A percentile compares a stretch with the other conserved stretches of the same genome.
Conservation (phyloP, 2,329 filamentous ascomycete species). For the Periconia macrospinosa region DNA sequence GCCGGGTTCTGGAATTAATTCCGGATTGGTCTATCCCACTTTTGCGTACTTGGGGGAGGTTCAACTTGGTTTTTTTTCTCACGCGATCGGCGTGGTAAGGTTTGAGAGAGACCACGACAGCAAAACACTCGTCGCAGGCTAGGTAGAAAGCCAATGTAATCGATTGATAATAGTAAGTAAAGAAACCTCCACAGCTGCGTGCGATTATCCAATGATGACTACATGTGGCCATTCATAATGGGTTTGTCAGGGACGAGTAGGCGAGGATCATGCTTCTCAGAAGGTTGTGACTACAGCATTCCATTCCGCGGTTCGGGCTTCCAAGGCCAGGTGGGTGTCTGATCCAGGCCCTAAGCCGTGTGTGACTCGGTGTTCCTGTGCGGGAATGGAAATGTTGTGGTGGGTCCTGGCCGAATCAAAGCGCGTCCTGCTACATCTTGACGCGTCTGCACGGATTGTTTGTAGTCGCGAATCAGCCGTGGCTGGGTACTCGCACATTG, state of each 20-base stretch:
- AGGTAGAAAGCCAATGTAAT: neutral
- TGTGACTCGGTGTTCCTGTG: conserved; percentile 25
- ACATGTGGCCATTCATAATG: neutral
- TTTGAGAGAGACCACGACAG: neutral
- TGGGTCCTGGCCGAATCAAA: conserved; percentile 31
- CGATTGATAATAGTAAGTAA: neutral
- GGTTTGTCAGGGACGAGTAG: neutral
- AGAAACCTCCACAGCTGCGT: neutral
- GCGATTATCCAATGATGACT: neutral
- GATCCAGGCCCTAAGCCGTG: neutral
- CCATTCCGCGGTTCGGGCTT: neutral
- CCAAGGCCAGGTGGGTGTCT: neutral
- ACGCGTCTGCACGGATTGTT: conserved; percentile 33
- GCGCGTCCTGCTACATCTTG: conserved; percentile 30
- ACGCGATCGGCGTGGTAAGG: no score
- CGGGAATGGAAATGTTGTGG: conserved; percentile 24
- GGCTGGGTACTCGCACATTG: conserved; percentile 25
- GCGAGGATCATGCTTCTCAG: neutral
- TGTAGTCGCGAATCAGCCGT: conserved; percentile 19
- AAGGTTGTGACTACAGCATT: no score
- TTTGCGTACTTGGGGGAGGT: no score
- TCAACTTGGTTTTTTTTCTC: no score
- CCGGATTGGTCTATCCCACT: no score
- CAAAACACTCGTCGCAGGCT: neutral
- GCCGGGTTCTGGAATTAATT: no score